Conservation (phyloP, 306 rosid genomes). For the Cucurbita moschata region DNA sequence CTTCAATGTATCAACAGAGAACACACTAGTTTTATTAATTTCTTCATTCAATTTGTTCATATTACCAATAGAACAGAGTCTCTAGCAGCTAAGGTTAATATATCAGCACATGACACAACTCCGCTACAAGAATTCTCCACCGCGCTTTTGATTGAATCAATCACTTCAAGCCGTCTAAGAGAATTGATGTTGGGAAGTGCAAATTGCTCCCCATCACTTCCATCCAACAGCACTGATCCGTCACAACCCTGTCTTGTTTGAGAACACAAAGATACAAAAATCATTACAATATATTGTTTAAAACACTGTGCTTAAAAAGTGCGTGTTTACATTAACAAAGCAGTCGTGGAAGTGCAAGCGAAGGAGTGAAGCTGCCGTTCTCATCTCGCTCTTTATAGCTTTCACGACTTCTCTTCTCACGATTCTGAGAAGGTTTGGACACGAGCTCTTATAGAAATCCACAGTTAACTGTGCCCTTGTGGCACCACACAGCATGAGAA, state of each 20-base stretch:
- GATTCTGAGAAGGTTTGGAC: slow-evolving; percentile 40
- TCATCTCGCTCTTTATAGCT: slow-evolving; percentile 45
- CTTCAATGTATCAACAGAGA: background rate
- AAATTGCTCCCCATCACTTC: slow-evolving; percentile 39
- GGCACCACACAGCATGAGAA: slow-evolving; percentile 24
- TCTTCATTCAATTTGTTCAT: background rate
- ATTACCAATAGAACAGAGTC: slow-evolving; percentile 65
- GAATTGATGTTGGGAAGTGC: slow-evolving; percentile 63
- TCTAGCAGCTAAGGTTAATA: slow-evolving; percentile 64
- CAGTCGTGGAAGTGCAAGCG: slow-evolving; percentile 96
- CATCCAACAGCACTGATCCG: slow-evolving; percentile 63
- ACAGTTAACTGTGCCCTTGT: slow-evolving; percentile 41
- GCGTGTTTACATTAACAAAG: slow-evolving; percentile 57
- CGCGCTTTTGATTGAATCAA: slow-evolving; percentile 57
- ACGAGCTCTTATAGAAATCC: slow-evolving; percentile 47
- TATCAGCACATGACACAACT: slow-evolving; percentile 80
- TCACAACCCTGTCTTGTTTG: slow-evolving; percentile 58
- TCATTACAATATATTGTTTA: too few relatives aligned
- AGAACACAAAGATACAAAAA: background rate
- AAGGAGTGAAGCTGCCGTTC: slow-evolving; percentile 84
- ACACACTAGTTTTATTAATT: background rate
- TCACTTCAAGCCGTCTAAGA: slow-evolving; percentile 62
- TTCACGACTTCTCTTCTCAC: slow-evolving; percentile 43
- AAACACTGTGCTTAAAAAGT: too few relatives aligned
- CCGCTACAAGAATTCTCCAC: slow-evolving; percentile 70